These are phyloP conservation scores for Stellera chamaejasme DNA, from an alignment of 345 rosid species.

Conservation along the genomic window DNA sequence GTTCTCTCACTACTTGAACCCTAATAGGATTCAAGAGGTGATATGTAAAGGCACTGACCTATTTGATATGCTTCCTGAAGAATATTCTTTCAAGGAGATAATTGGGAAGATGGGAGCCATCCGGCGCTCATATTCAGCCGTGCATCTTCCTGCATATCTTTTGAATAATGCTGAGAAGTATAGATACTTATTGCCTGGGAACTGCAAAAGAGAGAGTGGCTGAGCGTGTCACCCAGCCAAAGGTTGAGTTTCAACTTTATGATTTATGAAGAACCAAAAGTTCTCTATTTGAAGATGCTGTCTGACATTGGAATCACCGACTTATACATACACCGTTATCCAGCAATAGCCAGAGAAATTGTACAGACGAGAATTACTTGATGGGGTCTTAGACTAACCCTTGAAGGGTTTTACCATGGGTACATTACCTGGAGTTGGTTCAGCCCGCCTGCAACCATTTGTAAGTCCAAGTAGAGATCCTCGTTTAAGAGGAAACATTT, in stretches of 20 bases:
- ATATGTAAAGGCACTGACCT: conserved; percentile 77
- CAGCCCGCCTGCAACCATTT: conserved; percentile 12
- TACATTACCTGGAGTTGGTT: conserved; percentile 3
- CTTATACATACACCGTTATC: conserved; percentile 13
- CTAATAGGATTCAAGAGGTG: conserved; percentile 69
- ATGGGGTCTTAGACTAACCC: conserved; percentile 7
- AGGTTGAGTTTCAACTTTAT: too few species aligned
- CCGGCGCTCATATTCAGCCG: conserved; percentile 63
- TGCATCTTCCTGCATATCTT: conserved; percentile 69
- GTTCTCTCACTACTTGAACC: conserved; percentile 76
- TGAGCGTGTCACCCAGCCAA: conserved; percentile 19
- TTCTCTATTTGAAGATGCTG: conserved; percentile 8
- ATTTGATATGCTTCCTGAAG: conserved; percentile 93
- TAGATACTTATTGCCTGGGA: conserved; percentile 76
- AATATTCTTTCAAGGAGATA: conserved; percentile 80
- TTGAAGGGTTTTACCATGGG: conserved; percentile 16
- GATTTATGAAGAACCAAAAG: background rate
- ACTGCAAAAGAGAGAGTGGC: conserved; percentile 74
- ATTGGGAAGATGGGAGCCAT: conserved; percentile 88
- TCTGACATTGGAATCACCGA: conserved; percentile 13
- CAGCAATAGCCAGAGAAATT: conserved; percentile 7
- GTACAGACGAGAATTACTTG: conserved; percentile 3
- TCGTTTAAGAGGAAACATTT: conserved; percentile 8
- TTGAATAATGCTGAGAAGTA: conserved; percentile 64
- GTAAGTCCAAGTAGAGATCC: conserved; percentile 14